Evolutionary conservation across 208 protist species (phyloP).

Genomic region (Trypanosoma caninum): DNA sequence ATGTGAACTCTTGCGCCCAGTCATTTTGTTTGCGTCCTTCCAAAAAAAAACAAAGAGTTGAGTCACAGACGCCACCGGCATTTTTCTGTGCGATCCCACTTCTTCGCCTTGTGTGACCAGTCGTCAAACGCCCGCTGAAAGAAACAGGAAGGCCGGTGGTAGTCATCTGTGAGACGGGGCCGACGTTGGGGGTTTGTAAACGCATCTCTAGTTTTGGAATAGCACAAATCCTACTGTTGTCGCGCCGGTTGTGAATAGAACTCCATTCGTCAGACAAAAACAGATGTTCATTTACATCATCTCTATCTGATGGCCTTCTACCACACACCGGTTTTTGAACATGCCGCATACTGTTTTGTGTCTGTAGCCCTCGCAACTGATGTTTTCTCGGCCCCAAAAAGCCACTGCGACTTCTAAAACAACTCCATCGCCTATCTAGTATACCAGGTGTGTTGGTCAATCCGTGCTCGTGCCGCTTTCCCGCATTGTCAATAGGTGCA

Average conservation of each 20-base stretch:
- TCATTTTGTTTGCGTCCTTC: background rate
- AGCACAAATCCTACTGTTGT: conserved; percentile 22
- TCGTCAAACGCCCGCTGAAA: conserved; percentile 22
- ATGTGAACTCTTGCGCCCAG: background rate
- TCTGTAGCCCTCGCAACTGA: too few species aligned
- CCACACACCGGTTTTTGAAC: too few species aligned
- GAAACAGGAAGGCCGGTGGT: conserved; percentile 22
- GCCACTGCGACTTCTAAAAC: too few species aligned
- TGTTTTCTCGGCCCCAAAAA: too few species aligned
- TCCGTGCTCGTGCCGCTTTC: too few species aligned
- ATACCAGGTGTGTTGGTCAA: too few species aligned
- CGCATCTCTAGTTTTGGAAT: conserved; percentile 23
- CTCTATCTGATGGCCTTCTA: too few species aligned
- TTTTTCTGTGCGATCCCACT: background rate
- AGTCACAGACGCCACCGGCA: background rate
- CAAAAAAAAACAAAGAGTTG: background rate
- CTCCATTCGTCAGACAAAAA: conserved; percentile 7
- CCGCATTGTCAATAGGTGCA: too few species aligned
- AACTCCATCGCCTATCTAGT: too few species aligned
- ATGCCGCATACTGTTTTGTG: too few species aligned
- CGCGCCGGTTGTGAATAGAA: conserved; percentile 7
- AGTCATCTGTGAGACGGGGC: conserved; percentile 34
- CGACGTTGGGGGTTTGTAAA: conserved; percentile 30
- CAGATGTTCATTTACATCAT: too few species aligned
- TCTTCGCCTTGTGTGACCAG: background rate